Base-by-base conservation (phyloP, 169 alveolate genomes). In the Sarcocystis neurona region DNA sequence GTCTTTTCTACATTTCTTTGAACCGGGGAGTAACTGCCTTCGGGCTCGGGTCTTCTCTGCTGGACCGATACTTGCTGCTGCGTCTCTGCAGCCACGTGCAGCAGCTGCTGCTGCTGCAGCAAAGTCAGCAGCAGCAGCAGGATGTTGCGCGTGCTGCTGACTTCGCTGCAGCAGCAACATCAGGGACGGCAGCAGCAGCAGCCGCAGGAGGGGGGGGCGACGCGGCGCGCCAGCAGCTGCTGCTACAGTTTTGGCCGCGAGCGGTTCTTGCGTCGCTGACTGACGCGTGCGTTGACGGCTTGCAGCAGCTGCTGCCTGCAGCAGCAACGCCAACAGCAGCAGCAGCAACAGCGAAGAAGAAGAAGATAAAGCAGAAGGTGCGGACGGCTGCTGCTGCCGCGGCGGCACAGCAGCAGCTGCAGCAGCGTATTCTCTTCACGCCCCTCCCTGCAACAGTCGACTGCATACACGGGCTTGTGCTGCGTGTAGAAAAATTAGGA, bases 1-100 rank as follows among this genome's bases (percentile, higher is more conserved):
- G 60, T 18, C 87, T 79, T 39, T 79, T 79, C 87, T 79, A 79
- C 41, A 2, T 50, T 30, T 44, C 50, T 2, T 30, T 79, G 46
- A 27, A 72, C 27, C 70, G 70, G 18, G 74, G 70, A 0, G 87
- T 48, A 6, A 63, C 41, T 0, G 53, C 58, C 12, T 10, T 84
- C 5, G 48, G 75, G n/a, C 44, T 84, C 41, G 63, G 44, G 34
- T 34, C 66, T 34, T 82, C 89, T 1, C 68, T 84, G 63, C 50
- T 84, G n/a, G 50, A 63, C n/a, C 66, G 30, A 43, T 84, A 84
- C n/a, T 53, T 84, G 68, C 82, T 84, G 46, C 75, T 84, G 37
- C 89, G 89, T 32, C 53, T 84, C 50, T 84, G 89, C 80, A 84
- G 89, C 66, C 89, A 84, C 50, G 63, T 84, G 66, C 89, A 84